A percentile compares a stretch with the other conserved stretches of the same genome.
Evolutionary conservation across 208 protist species (phyloP).

Genomic region (Acanthamoeba healyi): DNA sequence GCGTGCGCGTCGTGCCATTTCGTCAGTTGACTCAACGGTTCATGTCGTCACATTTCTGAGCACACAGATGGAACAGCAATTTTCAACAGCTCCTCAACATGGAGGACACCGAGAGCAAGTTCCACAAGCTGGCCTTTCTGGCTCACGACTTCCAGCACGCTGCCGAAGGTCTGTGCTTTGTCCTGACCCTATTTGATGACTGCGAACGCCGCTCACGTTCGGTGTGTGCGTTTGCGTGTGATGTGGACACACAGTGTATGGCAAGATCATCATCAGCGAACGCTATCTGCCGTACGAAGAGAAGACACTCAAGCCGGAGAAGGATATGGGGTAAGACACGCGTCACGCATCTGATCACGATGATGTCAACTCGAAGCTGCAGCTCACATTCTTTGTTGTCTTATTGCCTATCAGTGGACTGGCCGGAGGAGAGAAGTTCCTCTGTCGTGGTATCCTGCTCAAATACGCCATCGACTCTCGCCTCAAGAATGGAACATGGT

Average conservation of each 20-base stretch:
- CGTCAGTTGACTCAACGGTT: too few species aligned
- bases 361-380: too few species aligned
- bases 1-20: too few species aligned
- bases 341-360: too few species aligned
- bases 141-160: conserved; percentile 63
- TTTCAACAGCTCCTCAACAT: conserved; percentile 17
- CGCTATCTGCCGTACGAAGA: conserved; percentile 8
- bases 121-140: conserved; percentile 34
- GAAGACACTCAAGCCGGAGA: conserved; percentile 48
- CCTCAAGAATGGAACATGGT: conserved; percentile 14
- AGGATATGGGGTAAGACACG: conserved; percentile 6
- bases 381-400: neutral
- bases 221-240: neutral
- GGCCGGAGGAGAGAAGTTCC: conserved; percentile 38
- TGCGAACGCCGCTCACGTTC: too few species aligned
- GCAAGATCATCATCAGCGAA: conserved; percentile 62
- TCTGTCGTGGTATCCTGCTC: neutral
- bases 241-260: neutral
- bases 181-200: too few species aligned
- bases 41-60: neutral
- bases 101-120: conserved; percentile 59
- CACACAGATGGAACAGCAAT: conserved; percentile 63
- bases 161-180: neutral
- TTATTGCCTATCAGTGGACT: neutral
- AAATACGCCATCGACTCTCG: conserved; percentile 39